A percentile compares a stretch with the other conserved stretches of the same genome.
Conservation (phyloP, 345 rosid species). For the Lumnitzera racemosa region DNA sequence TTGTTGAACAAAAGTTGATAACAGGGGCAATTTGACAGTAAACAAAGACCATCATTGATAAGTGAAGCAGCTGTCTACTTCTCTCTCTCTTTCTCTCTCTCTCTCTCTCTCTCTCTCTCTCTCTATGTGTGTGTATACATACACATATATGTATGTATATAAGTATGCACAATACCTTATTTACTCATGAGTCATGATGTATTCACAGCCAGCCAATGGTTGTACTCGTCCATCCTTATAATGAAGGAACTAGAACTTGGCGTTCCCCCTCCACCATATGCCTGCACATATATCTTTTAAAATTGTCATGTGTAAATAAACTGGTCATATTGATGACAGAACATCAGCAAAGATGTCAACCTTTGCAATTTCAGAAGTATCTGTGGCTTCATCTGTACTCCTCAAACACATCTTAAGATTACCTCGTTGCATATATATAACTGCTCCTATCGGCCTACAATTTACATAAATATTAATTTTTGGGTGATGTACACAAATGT, state of each 20-base stretch:
- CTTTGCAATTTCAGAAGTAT: conserved; percentile 85
- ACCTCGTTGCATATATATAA: conserved; percentile 57
- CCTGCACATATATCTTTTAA: conserved; percentile 33
- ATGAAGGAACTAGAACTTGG: conserved; percentile 71
- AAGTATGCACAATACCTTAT: no score
- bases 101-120: no score
- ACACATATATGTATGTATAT: no score
- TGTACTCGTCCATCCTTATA: conserved; percentile 85
- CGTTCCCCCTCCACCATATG: conserved; percentile 84
- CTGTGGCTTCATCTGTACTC: conserved; percentile 52
- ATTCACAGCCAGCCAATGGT: conserved; percentile 48
- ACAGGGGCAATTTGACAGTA: no score
- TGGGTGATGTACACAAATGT: background rate
- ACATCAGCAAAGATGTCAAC: conserved; percentile 21
- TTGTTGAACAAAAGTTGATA: no score
- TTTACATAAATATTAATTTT: background rate
- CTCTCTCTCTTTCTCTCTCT: no score
- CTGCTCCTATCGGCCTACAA: conserved; percentile 80
- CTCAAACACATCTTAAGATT: conserved; percentile 83
- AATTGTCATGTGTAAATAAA: background rate
- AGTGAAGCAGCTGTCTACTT: no score
- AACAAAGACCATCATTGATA: no score
- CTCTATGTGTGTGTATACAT: no score
- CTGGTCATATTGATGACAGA: background rate
- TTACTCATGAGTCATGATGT: conserved; percentile 6